Conservation (phyloP, 2,329 filamentous ascomycete species). For the Knoxdaviesia capensis region DNA sequence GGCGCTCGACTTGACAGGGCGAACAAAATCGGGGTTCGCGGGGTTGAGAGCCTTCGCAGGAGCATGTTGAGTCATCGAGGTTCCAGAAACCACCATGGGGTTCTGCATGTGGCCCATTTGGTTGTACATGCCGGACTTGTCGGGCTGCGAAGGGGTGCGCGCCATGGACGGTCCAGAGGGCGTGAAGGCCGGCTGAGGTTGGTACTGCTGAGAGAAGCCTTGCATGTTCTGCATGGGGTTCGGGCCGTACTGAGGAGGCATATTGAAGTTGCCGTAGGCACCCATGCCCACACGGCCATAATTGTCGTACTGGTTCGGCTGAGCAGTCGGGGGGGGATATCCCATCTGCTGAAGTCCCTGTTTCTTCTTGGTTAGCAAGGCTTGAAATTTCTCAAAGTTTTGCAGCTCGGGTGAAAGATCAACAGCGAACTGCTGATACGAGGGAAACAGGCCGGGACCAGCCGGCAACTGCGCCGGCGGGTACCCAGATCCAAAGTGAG, state of each 20-base stretch:
- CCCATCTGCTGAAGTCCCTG: conserved; percentile 28
- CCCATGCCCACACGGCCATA: conserved; percentile 15
- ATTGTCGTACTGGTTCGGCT: conserved; percentile 17
- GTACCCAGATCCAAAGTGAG: neutral
- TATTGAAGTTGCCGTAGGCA: conserved; percentile 22
- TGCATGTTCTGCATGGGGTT: conserved; percentile 8
- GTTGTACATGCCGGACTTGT: neutral
- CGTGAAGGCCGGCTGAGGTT: conserved; percentile 1
- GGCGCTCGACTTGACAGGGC: conserved; percentile 25
- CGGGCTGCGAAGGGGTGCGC: conserved; percentile 22
- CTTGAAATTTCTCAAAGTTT: conserved; percentile 57
- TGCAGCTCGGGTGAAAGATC: conserved; percentile 50
- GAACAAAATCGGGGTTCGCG: conserved; percentile 2
- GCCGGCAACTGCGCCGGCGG: neutral
- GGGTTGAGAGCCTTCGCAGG: conserved; percentile 15
- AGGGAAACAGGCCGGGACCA: too few relatives aligned
- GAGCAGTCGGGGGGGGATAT: conserved; percentile 22
- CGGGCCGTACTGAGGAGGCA: conserved; percentile 21
- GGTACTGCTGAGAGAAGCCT: too few relatives aligned
- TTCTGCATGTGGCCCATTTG: neutral
- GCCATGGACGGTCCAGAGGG: conserved; percentile 46
- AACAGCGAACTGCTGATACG: conserved; percentile 9
- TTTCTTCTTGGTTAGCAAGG: conserved; percentile 47
- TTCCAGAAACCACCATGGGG: conserved; percentile 28
- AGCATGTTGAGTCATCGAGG: conserved; percentile 23